Conservation (phyloP, 768 basidiomycete species). For the Lactifluus subvellereus region DNA sequence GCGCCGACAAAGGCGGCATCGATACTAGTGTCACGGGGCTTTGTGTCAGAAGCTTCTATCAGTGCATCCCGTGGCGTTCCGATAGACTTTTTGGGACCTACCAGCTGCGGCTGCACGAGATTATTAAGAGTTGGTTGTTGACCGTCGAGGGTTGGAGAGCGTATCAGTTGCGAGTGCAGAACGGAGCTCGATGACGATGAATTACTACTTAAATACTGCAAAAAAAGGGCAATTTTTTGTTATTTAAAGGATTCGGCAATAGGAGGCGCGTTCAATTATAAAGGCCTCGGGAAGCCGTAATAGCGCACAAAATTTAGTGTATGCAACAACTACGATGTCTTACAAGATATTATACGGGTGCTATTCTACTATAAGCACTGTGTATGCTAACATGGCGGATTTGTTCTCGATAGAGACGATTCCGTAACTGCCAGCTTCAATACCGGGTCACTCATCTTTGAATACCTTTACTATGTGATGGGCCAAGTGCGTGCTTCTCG, state of each 20-base stretch:
- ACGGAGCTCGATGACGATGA: slow-evolving; percentile 4
- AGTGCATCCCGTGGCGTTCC: slow-evolving; percentile 7
- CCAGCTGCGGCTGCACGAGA: neutral
- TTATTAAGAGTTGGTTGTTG: neutral
- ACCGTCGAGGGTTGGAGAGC: too few species aligned
- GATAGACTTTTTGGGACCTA: neutral
- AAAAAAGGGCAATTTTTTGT: too few species aligned
- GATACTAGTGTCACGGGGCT: slow-evolving; percentile 12
- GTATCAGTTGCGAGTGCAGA: neutral
- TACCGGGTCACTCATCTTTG: neutral
- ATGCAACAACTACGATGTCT: neutral
- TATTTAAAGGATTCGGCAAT: too few species aligned
- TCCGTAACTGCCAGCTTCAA: neutral
- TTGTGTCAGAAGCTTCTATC: slow-evolving; percentile 5
- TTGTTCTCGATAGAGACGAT: neutral
- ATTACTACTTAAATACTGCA: neutral
- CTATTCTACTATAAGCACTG: slow-evolving; percentile 3
- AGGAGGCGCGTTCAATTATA: neutral
- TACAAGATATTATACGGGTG: neutral
- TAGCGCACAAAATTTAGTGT: neutral
- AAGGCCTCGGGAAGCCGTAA: neutral
- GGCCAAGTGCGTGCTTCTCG: neutral
- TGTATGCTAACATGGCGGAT: neutral
- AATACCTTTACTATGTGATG: neutral
- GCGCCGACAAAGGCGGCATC: slow-evolving; percentile 10